Evolutionary conservation across 768 basidiomycete species (phyloP), one percentile per base, ranked within the genome.

Genomic region (Termitomyces sp.): DNA sequence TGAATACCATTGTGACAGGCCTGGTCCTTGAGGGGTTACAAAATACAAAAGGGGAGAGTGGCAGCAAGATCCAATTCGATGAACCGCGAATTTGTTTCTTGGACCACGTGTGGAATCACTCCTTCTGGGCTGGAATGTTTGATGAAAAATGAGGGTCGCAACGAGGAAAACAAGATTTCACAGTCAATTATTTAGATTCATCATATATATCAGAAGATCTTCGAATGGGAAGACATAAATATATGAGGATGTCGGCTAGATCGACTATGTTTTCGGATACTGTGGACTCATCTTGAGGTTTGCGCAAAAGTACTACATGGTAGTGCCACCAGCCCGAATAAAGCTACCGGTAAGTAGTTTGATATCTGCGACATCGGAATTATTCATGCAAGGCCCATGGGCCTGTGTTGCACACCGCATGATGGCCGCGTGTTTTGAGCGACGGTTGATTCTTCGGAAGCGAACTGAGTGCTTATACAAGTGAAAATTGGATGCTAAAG

Each of bases 401-500:
- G 29, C 14, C 21, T 23, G 8, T 19, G 21, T 34, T 6, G 10
- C 21, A 51, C 17, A 17, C 25, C 37, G 1, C 37, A 51, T 7
- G 37, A 17, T 40, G 25, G 11, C n/a, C 23, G 37, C 50, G 37
- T 51, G 50, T 40, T 38, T 25, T 34, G 47, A n/a, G n/a, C n/a
- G n/a, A n/a, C n/a, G n/a, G 29, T 43, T 50, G 49, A 41, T 53
- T 32, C 38, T 51, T 47, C 46, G 40, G 40, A 44, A 32, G 43
- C 27, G 27, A 38, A 53, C 17, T 5, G 29, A 23, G 45, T 48
- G 37, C 14, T 54, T 45, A 37, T 60, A 57, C 56, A 60, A 23
- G 56, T 53, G 8, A 54, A 51, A 29, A 27, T 38, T 60, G 32
- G 42, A 37, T 27, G 50, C 45, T 53, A 41, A 49, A 58, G 14